phyloP scores from a whole-genome alignment of 1,284 basidiomycete genomes.

The Ceratobasidium sp. region DNA sequence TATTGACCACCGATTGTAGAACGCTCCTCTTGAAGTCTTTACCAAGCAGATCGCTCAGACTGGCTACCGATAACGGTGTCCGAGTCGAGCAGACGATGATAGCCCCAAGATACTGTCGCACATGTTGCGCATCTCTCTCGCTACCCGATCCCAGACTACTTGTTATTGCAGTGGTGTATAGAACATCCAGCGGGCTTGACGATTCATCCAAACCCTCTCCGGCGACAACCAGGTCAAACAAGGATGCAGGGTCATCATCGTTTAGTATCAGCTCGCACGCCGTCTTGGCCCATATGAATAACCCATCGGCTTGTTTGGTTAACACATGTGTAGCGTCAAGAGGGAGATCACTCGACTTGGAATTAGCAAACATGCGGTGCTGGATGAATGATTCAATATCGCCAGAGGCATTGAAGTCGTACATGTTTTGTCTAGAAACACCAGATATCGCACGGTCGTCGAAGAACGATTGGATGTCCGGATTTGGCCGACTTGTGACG shows the following conservation, averaged over 20 bases:
- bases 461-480: background rate
- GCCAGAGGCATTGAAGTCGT: background rate
- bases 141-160: background rate
- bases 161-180: conserved; percentile 6
- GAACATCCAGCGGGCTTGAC: background rate
- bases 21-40: background rate
- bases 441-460: background rate
- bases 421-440: background rate
- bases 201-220: background rate
- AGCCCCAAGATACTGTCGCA: background rate
- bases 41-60: conserved; percentile 7
- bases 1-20: background rate
- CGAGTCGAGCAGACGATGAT: conserved; percentile 11
- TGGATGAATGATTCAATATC: background rate
- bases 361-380: background rate
- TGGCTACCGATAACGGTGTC: conserved; percentile 1
- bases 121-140: background rate
- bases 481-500: conserved; percentile 37
- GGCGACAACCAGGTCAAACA: background rate
- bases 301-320: background rate
- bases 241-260: background rate
- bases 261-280: background rate
- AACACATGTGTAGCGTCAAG: background rate
- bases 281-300: background rate
- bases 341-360: background rate